A percentile compares a stretch with the other conserved stretches of the same genome.
These are phyloP conservation scores for Limtongozyma cylindracea DNA, from an alignment of 805 yeast species.

Conservation along the genomic window DNA sequence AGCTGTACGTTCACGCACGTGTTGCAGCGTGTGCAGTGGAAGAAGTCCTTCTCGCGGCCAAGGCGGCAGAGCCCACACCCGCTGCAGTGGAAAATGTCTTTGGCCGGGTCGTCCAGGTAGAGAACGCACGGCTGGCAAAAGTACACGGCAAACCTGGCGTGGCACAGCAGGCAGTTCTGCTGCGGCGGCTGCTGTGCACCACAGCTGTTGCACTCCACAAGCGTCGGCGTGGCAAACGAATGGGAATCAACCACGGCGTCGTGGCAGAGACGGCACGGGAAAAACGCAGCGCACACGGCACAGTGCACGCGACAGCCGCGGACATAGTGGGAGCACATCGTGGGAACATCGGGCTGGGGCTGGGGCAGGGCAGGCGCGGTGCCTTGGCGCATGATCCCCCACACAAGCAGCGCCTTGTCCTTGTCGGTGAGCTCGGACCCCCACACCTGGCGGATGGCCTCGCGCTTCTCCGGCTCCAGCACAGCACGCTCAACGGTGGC, in stretches of 20 bases:
- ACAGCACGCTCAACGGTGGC: too few relatives aligned
- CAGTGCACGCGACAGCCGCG: conserved; percentile 72
- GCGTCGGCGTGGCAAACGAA: too few relatives aligned
- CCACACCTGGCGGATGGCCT: too few relatives aligned
- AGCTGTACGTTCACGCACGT: conserved; percentile 70
- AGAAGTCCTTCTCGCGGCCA: conserved; percentile 72
- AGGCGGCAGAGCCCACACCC: conserved; percentile 84
- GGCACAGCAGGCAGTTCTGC: conserved; percentile 46
- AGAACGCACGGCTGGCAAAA: conserved; percentile 58
- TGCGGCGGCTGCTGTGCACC: conserved; percentile 51
- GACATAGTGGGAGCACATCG: conserved; percentile 72
- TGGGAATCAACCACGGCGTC: conserved; percentile 35
- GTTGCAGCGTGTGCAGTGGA: conserved; percentile 77
- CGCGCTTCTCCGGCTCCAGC: too few relatives aligned
- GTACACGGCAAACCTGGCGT: conserved; percentile 41
- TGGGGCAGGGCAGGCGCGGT: too few relatives aligned
- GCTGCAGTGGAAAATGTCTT: conserved; percentile 77
- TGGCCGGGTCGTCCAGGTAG: conserved; percentile 57
- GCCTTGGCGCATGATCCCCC: too few relatives aligned
- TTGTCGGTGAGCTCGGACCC: too few relatives aligned
- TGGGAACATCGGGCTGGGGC: conserved; percentile 10
- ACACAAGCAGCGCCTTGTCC: too few relatives aligned
- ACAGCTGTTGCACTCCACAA: conserved; percentile 25
- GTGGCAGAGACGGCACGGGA: conserved; percentile 68
- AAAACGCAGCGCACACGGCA: conserved; percentile 50